Conservation (phyloP, 2,329 filamentous ascomycete species). For the Trichoderma gracile region DNA sequence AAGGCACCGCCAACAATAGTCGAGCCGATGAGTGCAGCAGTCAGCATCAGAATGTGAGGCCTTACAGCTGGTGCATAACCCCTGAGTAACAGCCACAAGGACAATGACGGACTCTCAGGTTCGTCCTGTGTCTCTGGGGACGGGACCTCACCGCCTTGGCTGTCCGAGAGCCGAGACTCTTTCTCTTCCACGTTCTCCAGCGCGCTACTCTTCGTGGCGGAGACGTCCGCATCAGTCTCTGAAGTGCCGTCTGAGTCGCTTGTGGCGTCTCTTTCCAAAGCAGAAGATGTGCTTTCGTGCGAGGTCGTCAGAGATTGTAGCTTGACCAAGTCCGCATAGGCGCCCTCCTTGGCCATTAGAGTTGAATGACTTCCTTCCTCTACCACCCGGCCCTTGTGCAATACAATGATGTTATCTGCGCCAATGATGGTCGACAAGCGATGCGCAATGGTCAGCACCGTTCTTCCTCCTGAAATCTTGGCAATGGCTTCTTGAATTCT, state of each 20-base stretch:
- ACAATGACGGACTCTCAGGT: not conserved
- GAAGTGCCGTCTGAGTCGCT: not conserved
- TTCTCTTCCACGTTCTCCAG: not conserved
- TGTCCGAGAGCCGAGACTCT: not conserved
- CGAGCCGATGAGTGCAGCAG: conserved; percentile 40
- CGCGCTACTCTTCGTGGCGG: not conserved
- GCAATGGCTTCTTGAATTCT: conserved; percentile 49
- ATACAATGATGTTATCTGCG: conserved; percentile 66
- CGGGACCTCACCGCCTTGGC: not conserved
- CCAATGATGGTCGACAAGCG: conserved; percentile 60
- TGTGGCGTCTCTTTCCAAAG: not conserved
- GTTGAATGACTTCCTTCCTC: conserved; percentile 64
- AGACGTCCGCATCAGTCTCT: not conserved
- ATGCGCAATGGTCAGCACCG: conserved; percentile 67
- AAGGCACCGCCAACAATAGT: conserved; percentile 53
- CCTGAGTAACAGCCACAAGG: conserved; percentile 1
- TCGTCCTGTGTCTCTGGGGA: not conserved
- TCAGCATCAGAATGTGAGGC: conserved; percentile 34
- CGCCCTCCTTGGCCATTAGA: conserved; percentile 51
- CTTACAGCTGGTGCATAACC: conserved; percentile 18
- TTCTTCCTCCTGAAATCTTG: conserved; percentile 46
- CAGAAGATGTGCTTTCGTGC: not conserved
- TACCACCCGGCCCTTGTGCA: conserved; percentile 59
- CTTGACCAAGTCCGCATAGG: conserved; percentile 52
- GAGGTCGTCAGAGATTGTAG: conserved; percentile 29